phyloP scores from a whole-genome alignment of 495 filamentous ascomycete species.

The Talaromyces stipitatus region DNA sequence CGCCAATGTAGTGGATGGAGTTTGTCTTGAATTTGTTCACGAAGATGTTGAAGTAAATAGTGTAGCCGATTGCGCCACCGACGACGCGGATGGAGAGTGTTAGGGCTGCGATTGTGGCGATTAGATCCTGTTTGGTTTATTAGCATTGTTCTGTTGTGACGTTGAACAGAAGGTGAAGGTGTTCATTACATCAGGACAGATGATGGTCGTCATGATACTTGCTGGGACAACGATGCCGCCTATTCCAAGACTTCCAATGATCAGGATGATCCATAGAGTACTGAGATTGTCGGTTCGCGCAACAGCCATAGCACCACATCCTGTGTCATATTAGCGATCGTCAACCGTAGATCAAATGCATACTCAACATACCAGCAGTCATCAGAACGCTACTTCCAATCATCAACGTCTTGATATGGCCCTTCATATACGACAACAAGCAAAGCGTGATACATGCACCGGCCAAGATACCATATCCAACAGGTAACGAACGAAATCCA shows the following conservation, averaged over 20 bases:
- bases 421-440: constrained; percentile 52
- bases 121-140: constrained; percentile 46
- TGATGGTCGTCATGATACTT: constrained; percentile 64
- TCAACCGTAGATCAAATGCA: neutral
- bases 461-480: constrained; percentile 54
- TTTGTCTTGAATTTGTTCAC: constrained; percentile 52
- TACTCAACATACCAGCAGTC: constrained; percentile 48
- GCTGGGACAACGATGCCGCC: constrained; percentile 69
- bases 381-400: constrained; percentile 55
- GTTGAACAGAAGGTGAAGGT: neutral
- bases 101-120: constrained; percentile 67
- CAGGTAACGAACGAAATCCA: constrained; percentile 57
- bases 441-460: constrained; percentile 57
- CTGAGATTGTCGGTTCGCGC: constrained; percentile 51
- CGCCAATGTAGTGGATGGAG: constrained; percentile 44
- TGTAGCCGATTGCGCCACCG: constrained; percentile 64
- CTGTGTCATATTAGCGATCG: constrained; percentile 16
- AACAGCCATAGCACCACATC: constrained; percentile 55
- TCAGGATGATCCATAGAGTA: constrained; percentile 52
- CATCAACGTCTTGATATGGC: constrained; percentile 56
- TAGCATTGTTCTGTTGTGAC: neutral
- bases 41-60: constrained; percentile 72
- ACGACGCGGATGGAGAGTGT: constrained; percentile 66
- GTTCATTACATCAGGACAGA: constrained; percentile 51
- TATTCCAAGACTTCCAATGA: constrained; percentile 60